Percentiles rank a stretch among this genome's conserved stretches.
Evolutionary conservation across 192 early-diverging fungal species (phyloP).

Genomic region (Funneliformis mosseae): DNA sequence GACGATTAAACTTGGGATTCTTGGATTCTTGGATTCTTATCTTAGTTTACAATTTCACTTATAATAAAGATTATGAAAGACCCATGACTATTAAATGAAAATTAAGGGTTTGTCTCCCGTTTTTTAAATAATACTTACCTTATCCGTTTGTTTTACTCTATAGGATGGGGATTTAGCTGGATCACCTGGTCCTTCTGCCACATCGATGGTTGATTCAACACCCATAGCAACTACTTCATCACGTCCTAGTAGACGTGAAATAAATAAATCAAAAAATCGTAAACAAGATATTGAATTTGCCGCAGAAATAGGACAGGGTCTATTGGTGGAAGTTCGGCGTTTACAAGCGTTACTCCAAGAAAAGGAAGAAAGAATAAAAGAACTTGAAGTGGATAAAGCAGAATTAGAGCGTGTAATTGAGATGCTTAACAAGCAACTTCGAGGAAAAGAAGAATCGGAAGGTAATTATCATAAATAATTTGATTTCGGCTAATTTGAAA

Average conservation of each 20-base stretch:
- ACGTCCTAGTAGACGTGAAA: background rate
- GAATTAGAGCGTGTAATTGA: constrained; percentile 58
- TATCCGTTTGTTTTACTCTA: background rate
- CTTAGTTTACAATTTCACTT: background rate
- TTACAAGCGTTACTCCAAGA: constrained; percentile 48
- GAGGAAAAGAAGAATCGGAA: constrained; percentile 58
- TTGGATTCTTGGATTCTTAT: background rate
- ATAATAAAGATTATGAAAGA: background rate
- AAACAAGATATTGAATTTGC: constrained; percentile 52
- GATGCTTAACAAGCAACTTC: constrained; percentile 49
- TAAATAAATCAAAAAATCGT: constrained; percentile 26
- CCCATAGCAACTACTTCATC: background rate
- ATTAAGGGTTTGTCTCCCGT: background rate
- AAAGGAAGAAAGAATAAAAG: constrained; percentile 45
- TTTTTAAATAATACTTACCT: background rate
- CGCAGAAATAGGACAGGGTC: constrained; percentile 49
- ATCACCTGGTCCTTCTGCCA: background rate
- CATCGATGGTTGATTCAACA: background rate
- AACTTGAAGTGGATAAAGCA: constrained; percentile 53
- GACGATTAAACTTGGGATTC: background rate
- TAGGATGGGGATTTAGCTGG: background rate
- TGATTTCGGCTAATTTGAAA: background rate
- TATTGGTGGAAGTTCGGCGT: constrained; percentile 46
- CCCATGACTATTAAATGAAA: background rate
- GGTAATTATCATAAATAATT: constrained; percentile 40